Evolutionary conservation across 305 asterid genomes (phyloP).

Genomic region (Fraxinus albicans): DNA sequence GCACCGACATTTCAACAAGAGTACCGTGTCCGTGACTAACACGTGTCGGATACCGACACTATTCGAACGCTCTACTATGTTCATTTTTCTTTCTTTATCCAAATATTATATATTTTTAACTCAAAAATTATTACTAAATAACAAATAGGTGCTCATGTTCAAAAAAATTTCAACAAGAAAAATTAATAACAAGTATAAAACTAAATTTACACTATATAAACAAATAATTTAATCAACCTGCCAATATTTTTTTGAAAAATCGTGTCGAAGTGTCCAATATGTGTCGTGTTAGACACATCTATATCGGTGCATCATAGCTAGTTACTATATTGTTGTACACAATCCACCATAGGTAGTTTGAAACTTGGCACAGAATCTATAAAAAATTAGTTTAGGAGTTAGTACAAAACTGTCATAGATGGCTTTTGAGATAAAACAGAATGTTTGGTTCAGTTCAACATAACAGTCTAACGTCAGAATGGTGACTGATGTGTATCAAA

Average conservation of each 20-base stretch:
- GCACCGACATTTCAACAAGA: not conserved
- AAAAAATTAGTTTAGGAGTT: not conserved
- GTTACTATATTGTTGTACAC: not conserved
- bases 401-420: not conserved
- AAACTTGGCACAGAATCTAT: not conserved
- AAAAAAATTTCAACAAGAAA: not conserved
- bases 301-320: not conserved
- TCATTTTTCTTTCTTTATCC: too few relatives aligned
- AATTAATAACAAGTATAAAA: not conserved
- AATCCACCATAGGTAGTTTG: not conserved
- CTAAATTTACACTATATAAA: not conserved
- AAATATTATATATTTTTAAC: too few relatives aligned
- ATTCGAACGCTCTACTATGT: too few relatives aligned
- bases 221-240: not conserved
- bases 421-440: not conserved
- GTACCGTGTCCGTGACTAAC: not conserved
- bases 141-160: not conserved
- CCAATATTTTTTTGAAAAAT: not conserved
- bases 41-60: too few relatives aligned
- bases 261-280: not conserved
- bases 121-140: too few relatives aligned
- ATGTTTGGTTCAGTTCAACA: not conserved
- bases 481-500: not conserved
- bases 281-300: not conserved
- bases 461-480: not conserved